Base-by-base conservation (phyloP, 2,329 filamentous ascomycete genomes). In the Pseudogymnoascus sp. region DNA sequence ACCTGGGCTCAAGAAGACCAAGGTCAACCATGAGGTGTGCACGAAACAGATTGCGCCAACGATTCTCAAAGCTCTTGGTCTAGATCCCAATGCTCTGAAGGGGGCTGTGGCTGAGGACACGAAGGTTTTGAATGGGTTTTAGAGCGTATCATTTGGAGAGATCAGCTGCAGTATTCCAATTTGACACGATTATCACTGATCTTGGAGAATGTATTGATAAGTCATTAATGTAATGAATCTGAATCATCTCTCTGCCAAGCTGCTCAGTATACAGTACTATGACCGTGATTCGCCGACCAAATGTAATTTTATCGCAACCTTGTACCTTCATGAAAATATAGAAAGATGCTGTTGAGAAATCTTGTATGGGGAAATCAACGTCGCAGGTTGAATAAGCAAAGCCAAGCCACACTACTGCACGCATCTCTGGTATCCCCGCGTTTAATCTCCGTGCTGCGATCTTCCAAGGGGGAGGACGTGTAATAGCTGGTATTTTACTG, bases 31-130 rank as follows among this genome's bases (percentile, higher is more conserved):
- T 8, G 18, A 63, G 36, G 66, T 68, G n/a, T 62, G 54, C 40
- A 71, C 68, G 6, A 67, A 45, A 60, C 66, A 71, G 62, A 60
- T 72, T 47, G 69, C 66, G 18, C 68, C 71, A 23, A 69, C 68
- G 7, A 67, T 71, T 18, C 47, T 71, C 64, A 65, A 70, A 64
- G 70, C 67, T 37, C 23, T 76, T 69, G 75, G 71, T 68, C 61
- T 69, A 16, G 62, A 71, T 40, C 64, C 67, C 5, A 63, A 42
- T 37, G n/a, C 26, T 7, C 40, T 68, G 40, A 26, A 67, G 62
- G 66, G 65, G 23, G 63, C 51, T 34, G 63, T 64, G 18, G 61
- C 61, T 45, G 67, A 68, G 51, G 40, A 34, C 36, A 67, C 66
- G 12, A 36, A 62, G 23, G 23, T 61, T 14, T 45, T 65, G 18